Evolutionary conservation across 345 rosid genomes (phyloP).

Genomic region (Salix koriyanagi): DNA sequence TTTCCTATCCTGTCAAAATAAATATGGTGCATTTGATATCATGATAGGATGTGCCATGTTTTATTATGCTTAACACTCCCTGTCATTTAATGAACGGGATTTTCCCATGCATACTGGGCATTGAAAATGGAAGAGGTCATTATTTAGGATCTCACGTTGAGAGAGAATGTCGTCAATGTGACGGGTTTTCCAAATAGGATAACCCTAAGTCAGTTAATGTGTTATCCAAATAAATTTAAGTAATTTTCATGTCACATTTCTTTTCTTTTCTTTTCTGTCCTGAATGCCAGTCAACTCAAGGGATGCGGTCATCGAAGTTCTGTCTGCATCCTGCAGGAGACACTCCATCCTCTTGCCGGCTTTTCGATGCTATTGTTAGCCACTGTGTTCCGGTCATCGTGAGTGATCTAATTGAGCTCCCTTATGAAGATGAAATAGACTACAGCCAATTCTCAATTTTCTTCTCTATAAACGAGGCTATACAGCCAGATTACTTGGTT

Average conservation of each 20-base stretch:
- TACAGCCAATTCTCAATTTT: conserved; percentile 68
- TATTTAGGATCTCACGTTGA: not conserved
- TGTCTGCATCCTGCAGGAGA: conserved; percentile 92
- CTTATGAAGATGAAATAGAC: conserved; percentile 80
- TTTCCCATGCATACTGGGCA: not conserved
- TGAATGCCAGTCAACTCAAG: conserved; percentile 58
- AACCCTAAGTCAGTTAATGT: not conserved
- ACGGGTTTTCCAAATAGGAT: not conserved
- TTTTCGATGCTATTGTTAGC: conserved; percentile 83
- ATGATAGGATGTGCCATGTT: not conserved
- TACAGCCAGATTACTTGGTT: conserved; percentile 65
- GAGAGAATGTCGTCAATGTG: not conserved
- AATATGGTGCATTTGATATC: not conserved
- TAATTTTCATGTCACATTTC: conserved; percentile 6
- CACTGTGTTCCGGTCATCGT: conserved; percentile 83
- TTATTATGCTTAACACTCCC: not conserved
- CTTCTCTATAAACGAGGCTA: conserved; percentile 65
- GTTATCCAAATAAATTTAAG: not conserved
- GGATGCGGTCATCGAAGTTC: conserved; percentile 84
- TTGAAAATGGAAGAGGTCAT: not conserved
- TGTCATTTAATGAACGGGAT: not conserved
- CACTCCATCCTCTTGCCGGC: conserved; percentile 87
- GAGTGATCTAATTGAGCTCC: conserved; percentile 79
- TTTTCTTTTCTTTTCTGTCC: conserved; percentile 4
- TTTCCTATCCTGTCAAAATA: not conserved